These are phyloP conservation scores for Backusella tuberculispora DNA, from an alignment of 192 early-diverging fungal species.

Conservation along the genomic window DNA sequence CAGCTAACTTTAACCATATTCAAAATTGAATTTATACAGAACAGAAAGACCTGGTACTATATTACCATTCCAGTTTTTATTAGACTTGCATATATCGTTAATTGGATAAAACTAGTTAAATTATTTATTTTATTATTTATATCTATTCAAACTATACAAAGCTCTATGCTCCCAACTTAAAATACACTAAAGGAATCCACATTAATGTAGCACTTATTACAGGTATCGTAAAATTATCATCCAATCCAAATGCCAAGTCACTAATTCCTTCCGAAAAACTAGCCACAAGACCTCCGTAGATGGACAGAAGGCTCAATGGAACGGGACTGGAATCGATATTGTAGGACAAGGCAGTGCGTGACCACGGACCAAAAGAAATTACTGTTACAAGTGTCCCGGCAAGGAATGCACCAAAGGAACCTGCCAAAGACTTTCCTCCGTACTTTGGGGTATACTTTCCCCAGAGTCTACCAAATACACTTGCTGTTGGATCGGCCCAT, in stretches of 20 bases:
- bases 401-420: constrained; percentile 43
- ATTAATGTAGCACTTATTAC: constrained; percentile 42
- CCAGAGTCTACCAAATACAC: constrained; percentile 43
- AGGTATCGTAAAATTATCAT: constrained; percentile 55
- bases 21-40: background rate
- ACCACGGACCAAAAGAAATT: constrained; percentile 33
- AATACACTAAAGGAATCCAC: constrained; percentile 38
- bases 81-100: background rate
- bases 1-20: background rate
- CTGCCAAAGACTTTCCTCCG: constrained; percentile 49
- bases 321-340: constrained; percentile 18
- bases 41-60: background rate
- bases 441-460: constrained; percentile 46
- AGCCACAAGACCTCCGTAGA: constrained; percentile 47
- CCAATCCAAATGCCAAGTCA: constrained; percentile 38
- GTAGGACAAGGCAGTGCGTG: constrained; percentile 2
- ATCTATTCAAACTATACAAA: background rate
- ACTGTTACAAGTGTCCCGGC: constrained; percentile 40
- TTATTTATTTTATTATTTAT: background rate
- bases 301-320: constrained; percentile 22
- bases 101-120: background rate
- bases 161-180: constrained; percentile 23
- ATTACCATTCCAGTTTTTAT: background rate
- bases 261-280: constrained; percentile 46
- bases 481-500: constrained; percentile 54